phyloP scores from a whole-genome alignment of 768 basidiomycete species.

The Leccinum variicolor region DNA sequence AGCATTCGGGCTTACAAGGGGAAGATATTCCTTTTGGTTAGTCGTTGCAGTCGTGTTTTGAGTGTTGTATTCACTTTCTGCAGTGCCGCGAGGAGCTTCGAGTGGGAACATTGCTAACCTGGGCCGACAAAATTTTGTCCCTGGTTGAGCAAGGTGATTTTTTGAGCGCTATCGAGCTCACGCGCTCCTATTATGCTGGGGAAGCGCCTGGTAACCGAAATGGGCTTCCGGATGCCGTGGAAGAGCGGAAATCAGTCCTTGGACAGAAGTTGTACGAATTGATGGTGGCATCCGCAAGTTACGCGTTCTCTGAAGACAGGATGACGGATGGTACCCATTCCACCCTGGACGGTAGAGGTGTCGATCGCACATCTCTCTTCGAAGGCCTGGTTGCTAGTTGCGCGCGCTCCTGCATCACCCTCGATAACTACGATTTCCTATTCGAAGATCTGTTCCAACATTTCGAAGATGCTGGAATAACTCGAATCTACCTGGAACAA shows the following conservation, averaged over 20 bases:
- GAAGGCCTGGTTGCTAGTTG: slow-evolving; percentile 80
- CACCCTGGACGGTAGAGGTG: slow-evolving; percentile 81
- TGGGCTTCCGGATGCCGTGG: slow-evolving; percentile 68
- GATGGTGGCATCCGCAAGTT: slow-evolving; percentile 82
- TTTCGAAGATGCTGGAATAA: slow-evolving; percentile 82
- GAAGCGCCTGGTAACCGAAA: slow-evolving; percentile 84
- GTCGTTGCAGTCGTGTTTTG: slow-evolving; percentile 21
- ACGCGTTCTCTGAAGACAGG: slow-evolving; percentile 93
- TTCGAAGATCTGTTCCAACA: slow-evolving; percentile 93
- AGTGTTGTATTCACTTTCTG: slow-evolving; percentile 5
- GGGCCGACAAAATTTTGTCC: slow-evolving; percentile 89
- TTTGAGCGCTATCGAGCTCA: slow-evolving; percentile 82
- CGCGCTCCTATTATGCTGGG: slow-evolving; percentile 76
- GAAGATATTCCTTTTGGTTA: slow-evolving; percentile 85
- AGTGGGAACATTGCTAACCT: slow-evolving; percentile 86
- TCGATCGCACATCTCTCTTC: slow-evolving; percentile 88
- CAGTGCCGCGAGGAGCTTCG: slow-evolving; percentile 65
- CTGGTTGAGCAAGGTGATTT: slow-evolving; percentile 87
- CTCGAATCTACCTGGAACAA: slow-evolving; percentile 76
- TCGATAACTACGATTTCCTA: slow-evolving; percentile 80
- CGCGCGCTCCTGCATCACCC: slow-evolving; percentile 74
- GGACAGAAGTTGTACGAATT: slow-evolving; percentile 76
- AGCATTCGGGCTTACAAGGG: slow-evolving; percentile 84
- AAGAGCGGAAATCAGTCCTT: slow-evolving; percentile 59
- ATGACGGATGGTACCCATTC: slow-evolving; percentile 86